These are phyloP conservation scores for Sporothrix dimorphospora DNA, from an alignment of 2,329 filamentous ascomycete species.

Conservation along the genomic window DNA sequence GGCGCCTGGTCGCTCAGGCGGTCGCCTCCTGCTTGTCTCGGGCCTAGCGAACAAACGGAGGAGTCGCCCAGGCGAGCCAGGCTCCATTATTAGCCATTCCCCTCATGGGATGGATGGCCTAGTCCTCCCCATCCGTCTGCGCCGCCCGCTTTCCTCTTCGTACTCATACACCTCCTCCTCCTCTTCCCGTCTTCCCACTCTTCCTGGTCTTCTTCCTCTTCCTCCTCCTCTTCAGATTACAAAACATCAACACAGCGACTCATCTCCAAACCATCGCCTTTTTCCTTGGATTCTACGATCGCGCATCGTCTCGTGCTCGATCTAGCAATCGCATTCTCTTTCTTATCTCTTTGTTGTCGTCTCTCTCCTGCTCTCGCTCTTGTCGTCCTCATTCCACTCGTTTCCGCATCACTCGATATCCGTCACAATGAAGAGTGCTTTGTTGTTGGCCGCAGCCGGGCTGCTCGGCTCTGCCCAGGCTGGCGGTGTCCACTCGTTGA, in stretches of 20 bases:
- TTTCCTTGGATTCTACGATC: conserved; percentile 11
- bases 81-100: conserved; percentile 22
- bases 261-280: conserved; percentile 18
- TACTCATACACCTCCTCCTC: conserved; percentile 16
- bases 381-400: background rate
- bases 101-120: conserved; percentile 10
- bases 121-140: conserved; percentile 16
- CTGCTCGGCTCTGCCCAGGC: conserved; percentile 82
- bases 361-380: background rate
- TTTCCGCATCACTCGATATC: conserved; percentile 27
- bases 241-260: conserved; percentile 11
- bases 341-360: conserved; percentile 21
- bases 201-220: conserved; percentile 4
- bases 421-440: conserved; percentile 79
- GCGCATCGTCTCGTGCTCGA: conserved; percentile 26
- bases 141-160: conserved; percentile 13
- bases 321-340: conserved; percentile 7
- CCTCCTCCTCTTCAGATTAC: background rate
- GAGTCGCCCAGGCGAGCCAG: conserved; percentile 18
- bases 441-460: conserved; percentile 72
- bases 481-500: conserved; percentile 84
- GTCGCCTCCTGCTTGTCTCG: conserved; percentile 14
- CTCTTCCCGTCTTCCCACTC: conserved; percentile 9
- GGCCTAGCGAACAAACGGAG: conserved; percentile 6
- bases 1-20: background rate